Base-by-base conservation (phyloP, 352 stramenopile genomes). In the Phytophthora nicotianae region DNA sequence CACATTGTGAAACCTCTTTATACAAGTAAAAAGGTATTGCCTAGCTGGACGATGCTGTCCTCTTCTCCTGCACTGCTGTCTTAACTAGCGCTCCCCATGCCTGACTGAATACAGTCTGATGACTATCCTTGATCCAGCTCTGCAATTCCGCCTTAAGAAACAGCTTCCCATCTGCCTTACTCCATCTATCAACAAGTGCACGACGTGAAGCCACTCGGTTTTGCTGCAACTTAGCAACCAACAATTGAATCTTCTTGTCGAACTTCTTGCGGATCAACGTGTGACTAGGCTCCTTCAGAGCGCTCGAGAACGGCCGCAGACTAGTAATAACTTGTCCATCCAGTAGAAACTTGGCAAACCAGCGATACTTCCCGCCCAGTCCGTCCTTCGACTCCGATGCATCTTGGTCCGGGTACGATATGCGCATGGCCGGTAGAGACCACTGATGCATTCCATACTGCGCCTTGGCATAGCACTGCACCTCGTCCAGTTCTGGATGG, bases 201-300 rank as follows among this genome's bases (percentile, higher is more conserved):
- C 52, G 49, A 7, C 78, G 72, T 16, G 72, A 84, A 4, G 73
- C 81, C 29, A 91, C 77, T 8, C 50, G 27, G 13, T 65, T 51
- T 19, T 70, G 66, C 57, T 90, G 78, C n/a, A 95, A 62, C 42
- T 82, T 85, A 4, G 70, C 49, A 7, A 93, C 83, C 16, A 95
- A 75, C 26, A 91, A 42, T 52, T 93, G 86, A 63, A 93, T 93
- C 69, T 91, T 91, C 68, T 84, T 89, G 77, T 95, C 86, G 47
- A 95, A 95, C 50, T 91, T 91, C 61, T 93, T 91, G 52, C 84
- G 84, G 52, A 93, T 87, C 21, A 93, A 46, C 59, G 84, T 83
- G 59, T 98, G 98, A 64, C 97, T 98, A 64, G 96, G 93, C 50
- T 99, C 95, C 58, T 83, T 97, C 20, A 97, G 83, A 5, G 88